Percentiles rank a stretch among this genome's conserved stretches.
Evolutionary conservation across 495 filamentous ascomycete species (phyloP).

Genomic region (Xylaria longipes): DNA sequence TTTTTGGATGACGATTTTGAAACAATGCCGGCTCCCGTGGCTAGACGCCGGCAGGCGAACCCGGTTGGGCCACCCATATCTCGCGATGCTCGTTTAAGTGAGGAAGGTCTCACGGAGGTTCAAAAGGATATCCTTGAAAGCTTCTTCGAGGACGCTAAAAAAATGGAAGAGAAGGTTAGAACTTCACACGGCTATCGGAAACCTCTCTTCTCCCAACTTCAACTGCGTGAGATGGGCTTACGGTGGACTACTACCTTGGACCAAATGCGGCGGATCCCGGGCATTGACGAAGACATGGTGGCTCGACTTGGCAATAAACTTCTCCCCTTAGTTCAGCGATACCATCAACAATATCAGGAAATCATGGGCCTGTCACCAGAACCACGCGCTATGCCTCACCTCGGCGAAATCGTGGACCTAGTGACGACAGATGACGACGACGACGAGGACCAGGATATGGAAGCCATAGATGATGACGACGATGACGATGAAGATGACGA

Average conservation of each 20-base stretch:
- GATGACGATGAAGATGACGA: conserved; percentile 47
- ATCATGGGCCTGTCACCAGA: conserved; percentile 51
- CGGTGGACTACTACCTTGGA: conserved; percentile 64
- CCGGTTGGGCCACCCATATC: conserved; percentile 74
- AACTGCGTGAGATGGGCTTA: conserved; percentile 85
- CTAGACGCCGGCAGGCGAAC: conserved; percentile 37
- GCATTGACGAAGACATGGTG: conserved; percentile 74
- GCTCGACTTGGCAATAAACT: conserved; percentile 71
- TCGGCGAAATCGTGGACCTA: conserved; percentile 63
- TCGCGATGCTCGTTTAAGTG: conserved; percentile 65
- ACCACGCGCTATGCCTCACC: conserved; percentile 12
- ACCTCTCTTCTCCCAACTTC: conserved; percentile 76
- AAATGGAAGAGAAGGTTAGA: conserved; percentile 69
- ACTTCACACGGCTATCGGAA: conserved; percentile 65
- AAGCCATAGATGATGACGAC: conserved; percentile 52
- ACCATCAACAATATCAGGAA: conserved; percentile 62
- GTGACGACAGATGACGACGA: conserved; percentile 64
- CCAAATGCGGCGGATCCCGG: conserved; percentile 70
- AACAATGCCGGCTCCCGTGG: conserved; percentile 51
- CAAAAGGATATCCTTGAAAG: conserved; percentile 62
- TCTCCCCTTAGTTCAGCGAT: conserved; percentile 65
- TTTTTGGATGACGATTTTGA: conserved; percentile 64
- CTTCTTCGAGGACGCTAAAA: conserved; percentile 76
- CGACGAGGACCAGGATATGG: conserved; percentile 48
- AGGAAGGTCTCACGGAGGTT: conserved; percentile 59